Base-by-base conservation (phyloP, 768 basidiomycete genomes). In the Trametes elegans region DNA sequence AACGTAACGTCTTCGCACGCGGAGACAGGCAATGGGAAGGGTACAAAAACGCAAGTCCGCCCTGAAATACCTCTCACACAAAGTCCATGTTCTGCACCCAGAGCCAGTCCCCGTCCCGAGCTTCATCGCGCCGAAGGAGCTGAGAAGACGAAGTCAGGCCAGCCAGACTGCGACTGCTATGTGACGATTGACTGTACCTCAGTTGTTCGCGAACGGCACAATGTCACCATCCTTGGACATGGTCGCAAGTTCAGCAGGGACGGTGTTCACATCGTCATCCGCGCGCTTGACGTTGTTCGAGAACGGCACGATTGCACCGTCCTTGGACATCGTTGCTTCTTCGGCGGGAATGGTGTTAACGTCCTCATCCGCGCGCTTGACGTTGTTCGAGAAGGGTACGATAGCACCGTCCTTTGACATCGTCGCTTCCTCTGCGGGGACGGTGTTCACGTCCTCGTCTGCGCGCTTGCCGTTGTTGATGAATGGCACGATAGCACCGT, bases 341-440 rank as follows among this genome's bases (percentile, higher is more conserved):
- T 73, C 70, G 13, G 64, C 71, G 8, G 74, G 71, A 45, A 72
- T 66, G 42, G 66, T 64, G 53, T 66, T 71, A 23, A 58, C 54
- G 14, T 62, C 62, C 16, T 59, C 66, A 57, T 65, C 56, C 7
- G 39, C 52, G 34, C 61, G 64, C 55, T 61, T 62, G 32, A 47
- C 59, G 57, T 60, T 57, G 36, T 51, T 53, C 27, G 31, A 32
- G 57, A 72, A 74, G 5, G 52, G 61, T 36, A 57, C 63, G 35
- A 76, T 64, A 7, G 54, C 47, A 16, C 76, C 76, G 8, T 68
- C 55, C 11, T 66, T 64, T 0, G 76, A 65, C 39, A 70, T 74
- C 34, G 70, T 68, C 0, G 75, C 38, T 6, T 59, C 43, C 51
- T 76, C 69, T 5, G 64, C 72, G 3, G 70, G 70, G 31, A 71